These are phyloP conservation scores for Vitis hybrid DNA, from an alignment of 177 flowering plant genomes.

Conservation along the genomic window DNA sequence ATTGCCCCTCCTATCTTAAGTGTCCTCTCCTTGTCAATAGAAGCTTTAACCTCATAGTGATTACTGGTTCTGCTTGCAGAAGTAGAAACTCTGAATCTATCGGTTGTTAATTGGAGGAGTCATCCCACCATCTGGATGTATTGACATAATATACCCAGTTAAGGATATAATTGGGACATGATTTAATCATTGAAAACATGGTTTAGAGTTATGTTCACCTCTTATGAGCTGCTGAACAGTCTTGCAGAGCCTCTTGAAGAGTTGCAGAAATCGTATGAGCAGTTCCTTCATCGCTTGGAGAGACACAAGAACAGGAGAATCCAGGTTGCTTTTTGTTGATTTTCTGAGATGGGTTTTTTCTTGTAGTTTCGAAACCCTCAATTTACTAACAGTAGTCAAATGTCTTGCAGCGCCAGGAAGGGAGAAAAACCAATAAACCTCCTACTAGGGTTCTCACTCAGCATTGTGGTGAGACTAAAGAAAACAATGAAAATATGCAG, in stretches of 20 bases:
- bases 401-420: conserved; percentile 48
- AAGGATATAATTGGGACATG: no score
- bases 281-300: conserved; percentile 77
- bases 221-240: conserved; percentile 37
- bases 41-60: no score
- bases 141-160: no score
- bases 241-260: conserved; percentile 84
- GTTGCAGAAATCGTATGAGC: conserved; percentile 80
- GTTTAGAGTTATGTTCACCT: neutral
- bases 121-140: no score
- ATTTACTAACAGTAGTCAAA: conserved; percentile 18
- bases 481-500: conserved; percentile 19
- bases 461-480: conserved; percentile 15
- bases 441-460: conserved; percentile 14
- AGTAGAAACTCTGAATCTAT: no score
- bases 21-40: no score
- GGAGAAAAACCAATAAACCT: conserved; percentile 29
- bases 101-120: no score
- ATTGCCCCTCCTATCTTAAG: no score
- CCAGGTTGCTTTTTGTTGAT: conserved; percentile 39
- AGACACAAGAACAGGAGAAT: conserved; percentile 51
- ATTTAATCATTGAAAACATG: no score
- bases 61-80: no score
- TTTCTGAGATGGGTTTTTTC: neutral
- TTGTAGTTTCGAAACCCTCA: conserved; percentile 2